Percentiles rank a stretch among this genome's conserved stretches.
These are phyloP conservation scores for Aspergillus felis DNA, from an alignment of 2,329 filamentous ascomycete species.

Conservation along the genomic window DNA sequence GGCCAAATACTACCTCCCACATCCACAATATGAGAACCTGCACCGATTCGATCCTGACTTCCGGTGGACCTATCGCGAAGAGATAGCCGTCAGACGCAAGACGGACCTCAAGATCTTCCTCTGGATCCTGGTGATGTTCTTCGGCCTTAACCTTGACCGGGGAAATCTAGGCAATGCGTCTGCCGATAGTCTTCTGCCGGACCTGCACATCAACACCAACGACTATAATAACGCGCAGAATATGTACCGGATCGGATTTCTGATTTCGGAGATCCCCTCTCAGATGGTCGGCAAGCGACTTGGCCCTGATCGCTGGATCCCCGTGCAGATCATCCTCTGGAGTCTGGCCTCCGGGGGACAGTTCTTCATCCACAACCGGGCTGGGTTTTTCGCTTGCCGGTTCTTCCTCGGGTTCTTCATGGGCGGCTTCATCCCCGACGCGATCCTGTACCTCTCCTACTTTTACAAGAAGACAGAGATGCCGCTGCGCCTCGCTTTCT, in stretches of 20 bases:
- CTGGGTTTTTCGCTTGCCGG: constrained; percentile 42
- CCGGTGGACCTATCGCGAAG: constrained; percentile 28
- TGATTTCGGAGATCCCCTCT: constrained; percentile 29
- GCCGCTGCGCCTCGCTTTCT: constrained; percentile 34
- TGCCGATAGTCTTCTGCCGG: constrained; percentile 24
- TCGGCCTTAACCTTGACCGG: constrained; percentile 25
- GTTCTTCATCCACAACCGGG: constrained; percentile 23
- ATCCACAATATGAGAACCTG: constrained; percentile 35
- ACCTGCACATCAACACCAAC: constrained; percentile 27
- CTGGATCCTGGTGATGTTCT: constrained; percentile 47
- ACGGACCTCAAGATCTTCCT: constrained; percentile 32
- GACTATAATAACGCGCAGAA: constrained; percentile 30
- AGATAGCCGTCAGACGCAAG: constrained; percentile 21
- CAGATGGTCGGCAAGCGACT: constrained; percentile 28
- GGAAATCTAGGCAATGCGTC: constrained; percentile 24
- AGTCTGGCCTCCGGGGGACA: constrained; percentile 22
- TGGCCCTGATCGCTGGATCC: constrained; percentile 27
- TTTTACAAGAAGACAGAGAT: constrained; percentile 36
- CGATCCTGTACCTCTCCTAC: constrained; percentile 35
- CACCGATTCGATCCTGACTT: constrained; percentile 29
- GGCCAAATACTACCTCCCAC: constrained; percentile 29
- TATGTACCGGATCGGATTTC: constrained; percentile 26
- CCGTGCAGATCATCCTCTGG: constrained; percentile 27
- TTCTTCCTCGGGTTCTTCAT: constrained; percentile 46
- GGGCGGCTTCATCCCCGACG: constrained; percentile 51